Base-by-base conservation (phyloP, 1,139 yeast genomes). In the Kluyveromyces sp. region DNA sequence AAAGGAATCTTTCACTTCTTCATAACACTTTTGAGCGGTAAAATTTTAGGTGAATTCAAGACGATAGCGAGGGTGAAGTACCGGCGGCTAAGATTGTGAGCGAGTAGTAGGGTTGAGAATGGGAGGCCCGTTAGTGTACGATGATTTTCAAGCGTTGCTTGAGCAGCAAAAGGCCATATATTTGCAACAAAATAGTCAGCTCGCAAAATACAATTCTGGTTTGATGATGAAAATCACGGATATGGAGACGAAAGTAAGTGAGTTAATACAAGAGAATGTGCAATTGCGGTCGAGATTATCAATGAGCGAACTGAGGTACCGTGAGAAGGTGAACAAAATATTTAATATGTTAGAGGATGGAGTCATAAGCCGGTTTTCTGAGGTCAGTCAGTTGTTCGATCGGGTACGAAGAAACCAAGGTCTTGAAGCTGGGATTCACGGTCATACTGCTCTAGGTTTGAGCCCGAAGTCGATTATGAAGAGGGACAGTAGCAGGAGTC, bases 161-260 rank as follows among this genome's bases (percentile, higher is more conserved):
- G 58, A 53, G 30, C 45, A 45, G 3, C 47, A 57, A 6, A 56
- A 49, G 33, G 42, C 42, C 7, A 46, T 49, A 3, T 60, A 58
- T 40, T 39, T 53, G 2, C 55, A 50, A 28, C 64, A 81, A 56
- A 81, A 81, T 60, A 69, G 69, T 50, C 71, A 75, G 25, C 62
- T 82, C 36, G 83, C 84, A 0, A 74, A 72, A 52, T 75, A 74
- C 47, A 81, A 80, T 58, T 72, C 80, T 5, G 60, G 71, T 26
- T 65, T 81, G 59, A 66, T 73, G 65, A 57, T 71, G 34, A 75
- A 70, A 50, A 67, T 81, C 21, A 63, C 73, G 2, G 78, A 73
- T 29, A 61, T 82, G 61, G 86, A 81, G 57, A 56, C 63, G 10
- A 73, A 68, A 50, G 59, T 77, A 26, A 67, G 73, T 39, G 73